Percentiles rank a stretch among this genome's conserved stretches.
These are phyloP conservation scores for Pleurotus salmoneostramineus DNA, from an alignment of 768 basidiomycete genomes.

Conservation along the genomic window DNA sequence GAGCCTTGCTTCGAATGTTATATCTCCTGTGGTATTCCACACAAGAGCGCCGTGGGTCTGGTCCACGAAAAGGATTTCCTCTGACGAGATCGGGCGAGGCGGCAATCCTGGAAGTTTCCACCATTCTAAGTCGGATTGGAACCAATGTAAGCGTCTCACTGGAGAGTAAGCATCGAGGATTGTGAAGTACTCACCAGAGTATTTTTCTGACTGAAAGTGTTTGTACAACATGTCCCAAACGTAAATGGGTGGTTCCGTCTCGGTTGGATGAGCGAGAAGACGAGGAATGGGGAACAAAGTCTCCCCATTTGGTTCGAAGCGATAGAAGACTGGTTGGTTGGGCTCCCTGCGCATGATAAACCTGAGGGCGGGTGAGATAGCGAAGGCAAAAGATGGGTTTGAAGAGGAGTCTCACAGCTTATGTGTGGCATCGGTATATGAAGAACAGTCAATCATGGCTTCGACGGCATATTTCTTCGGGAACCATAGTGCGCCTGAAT, in stretches of 20 bases:
- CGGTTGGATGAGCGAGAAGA: background rate
- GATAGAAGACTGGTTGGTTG: background rate
- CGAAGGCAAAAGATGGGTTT: background rate
- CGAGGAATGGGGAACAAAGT: background rate
- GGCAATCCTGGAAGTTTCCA: slow-evolving; percentile 1
- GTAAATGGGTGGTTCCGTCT: background rate
- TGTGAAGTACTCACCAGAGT: background rate
- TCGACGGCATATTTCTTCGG: background rate
- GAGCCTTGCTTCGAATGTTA: background rate
- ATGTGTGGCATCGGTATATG: background rate
- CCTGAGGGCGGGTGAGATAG: background rate
- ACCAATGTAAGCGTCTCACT: background rate
- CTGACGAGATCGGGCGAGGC: background rate
- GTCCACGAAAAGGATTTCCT: background rate
- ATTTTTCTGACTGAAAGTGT: slow-evolving; percentile 10
- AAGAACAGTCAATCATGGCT: background rate
- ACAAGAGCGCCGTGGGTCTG: background rate
- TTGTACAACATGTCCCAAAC: slow-evolving; percentile 7
- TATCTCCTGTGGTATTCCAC: background rate
- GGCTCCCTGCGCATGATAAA: slow-evolving; percentile 1
- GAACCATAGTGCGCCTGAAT: background rate
- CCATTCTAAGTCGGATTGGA: background rate
- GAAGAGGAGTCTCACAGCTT: background rate
- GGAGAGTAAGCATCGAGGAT: background rate
- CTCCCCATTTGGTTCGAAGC: background rate